Conservation (phyloP, 2,329 filamentous ascomycete genomes). For the Penicillium sp. region DNA sequence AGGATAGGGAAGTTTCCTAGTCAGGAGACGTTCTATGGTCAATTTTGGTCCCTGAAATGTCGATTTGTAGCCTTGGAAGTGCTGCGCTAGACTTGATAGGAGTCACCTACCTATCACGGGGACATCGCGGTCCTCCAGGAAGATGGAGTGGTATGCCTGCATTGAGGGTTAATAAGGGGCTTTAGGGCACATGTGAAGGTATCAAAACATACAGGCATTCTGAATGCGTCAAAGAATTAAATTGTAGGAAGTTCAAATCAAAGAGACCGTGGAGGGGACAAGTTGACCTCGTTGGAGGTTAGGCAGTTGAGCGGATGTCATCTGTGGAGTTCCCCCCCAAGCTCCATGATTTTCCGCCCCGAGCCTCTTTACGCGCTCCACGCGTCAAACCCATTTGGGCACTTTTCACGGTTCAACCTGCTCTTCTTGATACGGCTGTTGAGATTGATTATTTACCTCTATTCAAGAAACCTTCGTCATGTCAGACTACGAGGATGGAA, state of each 20-base stretch:
- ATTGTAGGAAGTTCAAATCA: conserved; percentile 3
- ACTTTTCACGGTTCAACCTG: not conserved
- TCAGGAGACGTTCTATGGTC: conserved; percentile 3
- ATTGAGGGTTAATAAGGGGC: conserved; percentile 12
- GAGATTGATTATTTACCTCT: not conserved
- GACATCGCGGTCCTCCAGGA: conserved; percentile 74
- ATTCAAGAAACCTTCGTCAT: conserved; percentile 34
- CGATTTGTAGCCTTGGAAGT: not conserved
- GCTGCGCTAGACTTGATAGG: conserved; percentile 9
- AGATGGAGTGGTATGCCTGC: conserved; percentile 97
- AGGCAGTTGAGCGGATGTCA: conserved; percentile 27
- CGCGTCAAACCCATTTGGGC: conserved; percentile 27
- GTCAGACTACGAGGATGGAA: conserved; percentile 62
- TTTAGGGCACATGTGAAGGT: not conserved
- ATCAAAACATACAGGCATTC: conserved; percentile 47
- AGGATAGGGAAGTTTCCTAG: conserved; percentile 89
- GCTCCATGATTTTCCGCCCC: conserved; percentile 40
- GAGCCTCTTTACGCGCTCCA: conserved; percentile 43
- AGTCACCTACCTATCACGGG: conserved; percentile 57
- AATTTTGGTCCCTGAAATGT: conserved; percentile 6
- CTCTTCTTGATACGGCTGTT: not conserved
- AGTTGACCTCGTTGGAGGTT: conserved; percentile 10
- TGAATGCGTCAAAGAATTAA: conserved; percentile 21
- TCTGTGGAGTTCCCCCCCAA: conserved; percentile 24
- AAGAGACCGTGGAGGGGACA: conserved; percentile 1